phyloP scores from a whole-genome alignment of 257 asterid species.

The Nicotiana benthamiana region DNA sequence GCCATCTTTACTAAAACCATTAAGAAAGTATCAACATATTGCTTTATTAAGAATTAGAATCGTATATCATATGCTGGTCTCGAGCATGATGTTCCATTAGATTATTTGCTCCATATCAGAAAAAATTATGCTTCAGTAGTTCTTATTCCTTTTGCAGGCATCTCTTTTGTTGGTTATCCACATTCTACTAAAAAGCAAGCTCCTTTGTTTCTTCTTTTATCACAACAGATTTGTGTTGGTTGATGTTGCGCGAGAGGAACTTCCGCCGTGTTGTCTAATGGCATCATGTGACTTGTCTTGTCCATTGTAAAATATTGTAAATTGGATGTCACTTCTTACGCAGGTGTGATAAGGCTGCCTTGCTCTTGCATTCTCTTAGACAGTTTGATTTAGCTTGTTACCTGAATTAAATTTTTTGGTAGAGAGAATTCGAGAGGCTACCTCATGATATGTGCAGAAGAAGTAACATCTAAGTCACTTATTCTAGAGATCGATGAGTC shows the following conservation, averaged over 20 bases:
- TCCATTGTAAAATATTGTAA: neutral
- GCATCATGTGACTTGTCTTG: neutral
- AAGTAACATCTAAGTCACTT: neutral
- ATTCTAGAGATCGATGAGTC: neutral
- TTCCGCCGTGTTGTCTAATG: neutral
- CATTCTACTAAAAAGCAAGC: neutral
- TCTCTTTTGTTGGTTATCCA: neutral
- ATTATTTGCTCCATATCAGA: no score
- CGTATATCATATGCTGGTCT: no score
- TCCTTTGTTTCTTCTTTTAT: neutral
- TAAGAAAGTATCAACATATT: no score
- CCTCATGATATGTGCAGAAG: neutral
- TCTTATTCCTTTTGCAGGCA: neutral
- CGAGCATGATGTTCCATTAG: no score
- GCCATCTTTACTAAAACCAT: no score
- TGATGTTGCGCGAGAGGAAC: neutral
- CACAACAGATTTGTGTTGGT: neutral
- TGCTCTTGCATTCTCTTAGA: no score
- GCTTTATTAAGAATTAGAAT: no score
- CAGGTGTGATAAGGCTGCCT: neutral
- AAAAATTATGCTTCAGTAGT: no score
- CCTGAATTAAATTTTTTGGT: neutral
- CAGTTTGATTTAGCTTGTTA: no score
- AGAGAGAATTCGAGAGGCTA: neutral
- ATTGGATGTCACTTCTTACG: neutral